Evolutionary conservation across 176 grass and related monocot species (phyloP).

Genomic region (Oryza australiensis): DNA sequence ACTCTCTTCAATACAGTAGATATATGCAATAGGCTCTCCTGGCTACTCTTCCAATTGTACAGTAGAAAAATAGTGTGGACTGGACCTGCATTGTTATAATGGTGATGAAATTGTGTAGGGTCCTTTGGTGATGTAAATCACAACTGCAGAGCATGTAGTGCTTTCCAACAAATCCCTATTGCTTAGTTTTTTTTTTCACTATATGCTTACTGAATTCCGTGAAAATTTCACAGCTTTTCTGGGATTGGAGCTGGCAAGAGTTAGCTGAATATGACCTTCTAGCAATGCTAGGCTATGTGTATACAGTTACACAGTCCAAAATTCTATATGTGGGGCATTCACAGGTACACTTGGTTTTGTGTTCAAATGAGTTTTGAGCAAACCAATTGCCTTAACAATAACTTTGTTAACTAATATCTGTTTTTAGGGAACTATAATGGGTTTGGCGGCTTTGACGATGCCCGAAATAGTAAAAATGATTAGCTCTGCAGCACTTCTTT

Average conservation of each 20-base stretch:
- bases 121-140: constrained; percentile 17
- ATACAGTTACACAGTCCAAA: constrained; percentile 66
- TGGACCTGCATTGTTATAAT: not conserved
- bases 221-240: constrained; percentile 71
- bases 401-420: constrained; percentile 35
- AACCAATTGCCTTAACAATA: not conserved
- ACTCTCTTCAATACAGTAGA: not conserved
- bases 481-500: constrained; percentile 89
- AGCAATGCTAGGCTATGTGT: constrained; percentile 79
- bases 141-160: constrained; percentile 12
- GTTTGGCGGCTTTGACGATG: constrained; percentile 77
- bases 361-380: not conserved
- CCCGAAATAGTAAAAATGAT: constrained; percentile 75
- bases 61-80: not conserved
- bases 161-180: constrained; percentile 20
- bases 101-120: constrained; percentile 13
- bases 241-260: constrained; percentile 99
- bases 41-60: not conserved
- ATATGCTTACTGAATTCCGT: constrained; percentile 12
- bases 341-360: constrained; percentile 53
- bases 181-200: constrained; percentile 9
- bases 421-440: constrained; percentile 96
- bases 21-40: not conserved
- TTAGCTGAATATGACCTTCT: constrained; percentile 80
- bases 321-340: constrained; percentile 82